Evolutionary conservation across 2,329 filamentous ascomycete genomes (phyloP).

Genomic region (Periconia digitata): DNA sequence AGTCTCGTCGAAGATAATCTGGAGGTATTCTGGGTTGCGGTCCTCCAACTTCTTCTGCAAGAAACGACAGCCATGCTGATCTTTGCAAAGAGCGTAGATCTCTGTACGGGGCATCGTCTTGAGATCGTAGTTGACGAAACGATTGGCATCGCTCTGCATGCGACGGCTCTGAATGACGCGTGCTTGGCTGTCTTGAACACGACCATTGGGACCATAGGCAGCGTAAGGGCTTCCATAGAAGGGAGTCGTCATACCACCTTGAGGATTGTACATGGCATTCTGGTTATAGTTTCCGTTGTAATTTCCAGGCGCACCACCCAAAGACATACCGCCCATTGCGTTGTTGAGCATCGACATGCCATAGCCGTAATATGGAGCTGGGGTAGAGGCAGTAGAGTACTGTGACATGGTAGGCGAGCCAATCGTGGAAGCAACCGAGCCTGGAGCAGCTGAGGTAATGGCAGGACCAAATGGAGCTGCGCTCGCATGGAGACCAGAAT

Average conservation of each 20-base stretch:
- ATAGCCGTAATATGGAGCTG: slow-evolving; percentile 53
- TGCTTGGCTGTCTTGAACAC: slow-evolving; percentile 72
- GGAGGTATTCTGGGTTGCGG: slow-evolving; percentile 76
- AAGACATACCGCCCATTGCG: slow-evolving; percentile 65
- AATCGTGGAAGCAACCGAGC: slow-evolving; percentile 22
- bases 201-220: slow-evolving; percentile 46
- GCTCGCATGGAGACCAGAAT: slow-evolving; percentile 74
- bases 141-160: slow-evolving; percentile 67
- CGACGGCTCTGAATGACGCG: slow-evolving; percentile 76
- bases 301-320: slow-evolving; percentile 42
- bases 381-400: slow-evolving; percentile 27
- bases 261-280: slow-evolving; percentile 25
- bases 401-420: slow-evolving; percentile 36
- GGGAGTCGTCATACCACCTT: slow-evolving; percentile 10
- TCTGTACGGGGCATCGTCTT: slow-evolving; percentile 74
- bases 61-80: slow-evolving; percentile 96
- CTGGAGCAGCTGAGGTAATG: slow-evolving; percentile 41
- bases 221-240: slow-evolving; percentile 27
- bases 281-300: too few relatives aligned
- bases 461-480: slow-evolving; percentile 77
- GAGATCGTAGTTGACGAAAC: slow-evolving; percentile 80
- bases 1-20: slow-evolving; percentile 93
- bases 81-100: slow-evolving; percentile 91
- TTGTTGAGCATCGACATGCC: slow-evolving; percentile 65
- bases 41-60: slow-evolving; percentile 97